A percentile compares a stretch with the other conserved stretches of the same genome.
Conservation (phyloP, 1,139 yeast genomes). For the Debaryomyces sp. region DNA sequence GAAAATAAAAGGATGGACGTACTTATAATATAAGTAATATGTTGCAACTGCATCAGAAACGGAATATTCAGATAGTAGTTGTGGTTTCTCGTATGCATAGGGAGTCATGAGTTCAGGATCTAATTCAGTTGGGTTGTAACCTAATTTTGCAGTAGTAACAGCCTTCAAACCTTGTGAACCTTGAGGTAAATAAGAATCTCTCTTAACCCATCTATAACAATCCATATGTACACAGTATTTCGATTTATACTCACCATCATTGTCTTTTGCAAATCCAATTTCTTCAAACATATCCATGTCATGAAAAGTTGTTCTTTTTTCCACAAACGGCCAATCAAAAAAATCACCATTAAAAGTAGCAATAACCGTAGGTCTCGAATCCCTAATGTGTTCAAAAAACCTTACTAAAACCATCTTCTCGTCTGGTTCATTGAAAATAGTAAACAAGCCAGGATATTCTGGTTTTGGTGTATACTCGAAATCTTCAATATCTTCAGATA, state of each 20-base stretch:
- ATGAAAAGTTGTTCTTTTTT: conserved; percentile 78
- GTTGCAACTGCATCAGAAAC: conserved; percentile 99
- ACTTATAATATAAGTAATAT: conserved; percentile 91
- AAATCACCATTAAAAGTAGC: conserved; percentile 98
- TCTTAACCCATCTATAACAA: conserved; percentile 97
- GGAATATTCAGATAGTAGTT: conserved; percentile 89
- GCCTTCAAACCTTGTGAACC: conserved; percentile 99
- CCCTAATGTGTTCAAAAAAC: conserved; percentile 90
- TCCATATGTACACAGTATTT: conserved; percentile 96
- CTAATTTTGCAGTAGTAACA: conserved; percentile 93
- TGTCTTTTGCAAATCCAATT: conserved; percentile 90
- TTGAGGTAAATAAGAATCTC: conserved; percentile 96
- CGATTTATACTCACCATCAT: conserved; percentile 91
- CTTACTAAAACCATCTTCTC: conserved; percentile 74
- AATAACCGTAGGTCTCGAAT: conserved; percentile 87
- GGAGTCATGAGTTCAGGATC: conserved; percentile 99
- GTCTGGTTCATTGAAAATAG: conserved; percentile 86
- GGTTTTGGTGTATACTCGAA: conserved; percentile 98
- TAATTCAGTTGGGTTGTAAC: conserved; percentile 93
- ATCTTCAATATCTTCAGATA: conserved; percentile 92
- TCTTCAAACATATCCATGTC: conserved; percentile 90
- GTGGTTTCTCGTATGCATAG: conserved; percentile 93
- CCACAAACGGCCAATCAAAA: conserved; percentile 99
- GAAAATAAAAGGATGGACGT: conserved; percentile 95
- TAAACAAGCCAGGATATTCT: conserved; percentile 88